Base-by-base conservation (phyloP, 768 basidiomycete species). In the Boletus speciosus region DNA sequence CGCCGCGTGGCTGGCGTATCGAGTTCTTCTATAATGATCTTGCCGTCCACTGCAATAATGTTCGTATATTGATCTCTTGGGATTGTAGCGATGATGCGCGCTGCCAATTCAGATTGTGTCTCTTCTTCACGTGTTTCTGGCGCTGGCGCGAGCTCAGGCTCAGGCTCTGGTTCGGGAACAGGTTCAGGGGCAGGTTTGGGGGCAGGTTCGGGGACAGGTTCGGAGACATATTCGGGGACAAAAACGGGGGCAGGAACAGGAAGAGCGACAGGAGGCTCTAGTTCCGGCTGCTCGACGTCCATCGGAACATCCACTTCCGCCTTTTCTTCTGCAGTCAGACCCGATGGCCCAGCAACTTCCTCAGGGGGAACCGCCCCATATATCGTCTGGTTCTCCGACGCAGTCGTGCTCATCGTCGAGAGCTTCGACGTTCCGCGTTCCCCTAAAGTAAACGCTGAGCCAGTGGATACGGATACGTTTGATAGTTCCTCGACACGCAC, bases 1-100 rank as follows among this genome's bases (percentile, higher is more conserved):
- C 80, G 76, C 5, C 88, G 81, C 38, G 80, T 84, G 4, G 78
- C 78, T 35, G 88, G 88, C 6, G 88, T 85, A 61, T 89, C 88
- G 23, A 90, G 74, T 55, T 82, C 81, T 63, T 90, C 87, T 52
- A 90, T 80, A 51, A 88, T 79, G 44, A 85, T 75, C 52, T 71
- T 76, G n/a, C 80, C 79, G 41, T 73, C 72, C n/a, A 77, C 71
- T 8, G 66, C 55, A 40, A 66, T 58, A 6, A 71, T 60, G 23
- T 66, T 70, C 16, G 66, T 66, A 23, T 70, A 62, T n/a, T 49
- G 68, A 42, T 71, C 67, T 56, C 60, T 62, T 15, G 64, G 59
- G 31, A 61, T 68, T 39, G 56, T 60, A 53, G 57, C 65, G 38
- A 65, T 61, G 38, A 65, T 61, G 34, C 68, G 69, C 7, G 70